These are phyloP conservation scores for Solanum gandarillasii DNA, from an alignment of 257 asterid genomes.

Conservation along the genomic window DNA sequence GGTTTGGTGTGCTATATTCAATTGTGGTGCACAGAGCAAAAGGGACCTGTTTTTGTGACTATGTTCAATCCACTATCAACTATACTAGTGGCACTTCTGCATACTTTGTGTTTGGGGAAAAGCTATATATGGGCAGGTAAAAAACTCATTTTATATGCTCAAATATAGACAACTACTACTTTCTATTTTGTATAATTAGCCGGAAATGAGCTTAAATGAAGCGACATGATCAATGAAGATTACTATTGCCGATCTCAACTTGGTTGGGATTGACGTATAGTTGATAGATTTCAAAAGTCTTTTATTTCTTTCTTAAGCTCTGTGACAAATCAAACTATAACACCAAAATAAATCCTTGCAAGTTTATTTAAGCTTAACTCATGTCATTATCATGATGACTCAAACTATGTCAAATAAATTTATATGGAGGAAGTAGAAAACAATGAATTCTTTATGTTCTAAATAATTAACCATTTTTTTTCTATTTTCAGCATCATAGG, in stretches of 20 bases:
- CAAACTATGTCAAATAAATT: no score
- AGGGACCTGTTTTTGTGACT: conserved; percentile 78
- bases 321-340: background rate
- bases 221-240: background rate
- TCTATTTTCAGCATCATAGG: no score
- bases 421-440: no score
- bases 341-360: background rate
- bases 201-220: background rate
- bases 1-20: conserved; percentile 41
- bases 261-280: background rate
- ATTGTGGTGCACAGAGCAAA: conserved; percentile 62
- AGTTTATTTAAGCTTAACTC: background rate
- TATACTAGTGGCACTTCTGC: conserved; percentile 46
- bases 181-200: background rate
- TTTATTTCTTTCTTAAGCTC: background rate
- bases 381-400: background rate
- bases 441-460: no score
- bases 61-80: conserved; percentile 66
- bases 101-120: conserved; percentile 59
- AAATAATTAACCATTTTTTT: no score
- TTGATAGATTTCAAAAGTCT: background rate
- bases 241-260: background rate
- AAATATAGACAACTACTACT: background rate
- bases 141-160: background rate
- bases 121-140: conserved; percentile 59